Evolutionary conservation across 192 early-diverging fungal species (phyloP), one percentile per base, ranked within the genome.

Genomic region (Geranomyces michiganensis): DNA sequence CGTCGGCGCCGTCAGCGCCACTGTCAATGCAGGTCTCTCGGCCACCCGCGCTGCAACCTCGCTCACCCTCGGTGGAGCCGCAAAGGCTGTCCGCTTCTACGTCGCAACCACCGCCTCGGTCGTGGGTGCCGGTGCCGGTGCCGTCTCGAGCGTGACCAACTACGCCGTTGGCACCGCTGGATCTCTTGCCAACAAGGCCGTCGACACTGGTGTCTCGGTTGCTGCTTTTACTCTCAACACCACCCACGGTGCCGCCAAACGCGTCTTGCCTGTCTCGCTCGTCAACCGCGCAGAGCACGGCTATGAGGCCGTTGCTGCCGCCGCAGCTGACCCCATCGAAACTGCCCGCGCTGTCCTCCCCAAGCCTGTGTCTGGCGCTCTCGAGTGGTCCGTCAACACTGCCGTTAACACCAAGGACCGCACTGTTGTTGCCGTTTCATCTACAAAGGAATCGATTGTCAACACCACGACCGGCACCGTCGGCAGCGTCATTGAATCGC

Each of bases 341-440:
- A 65, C 64, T 17, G 64, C 64, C 24, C 41, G 43, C 33, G 0
- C 33, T 8, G 64, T 65, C 24, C 64, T 65, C 15, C 64, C 64
- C 21, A 47, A 24, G 33, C 21, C 33, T 14, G 24, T 65, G 0
- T 41, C 64, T 26, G 47, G 41, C 7, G 41, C 44, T 22, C 64
- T 65, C 64, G 64, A 65, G 43, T 65, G 64, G 64, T 22, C 22
- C 13, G 33, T 41, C 41, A 65, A 65, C 64, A 65, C 64, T 0
- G 47, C 64, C 47, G 22, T 49, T 45, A 8, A 21, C 64, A 65
- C 64, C 19, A 49, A 45, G 41, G 64, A 65, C 33, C 64, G 64
- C 64, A 65, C 64, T 26, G 13, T 65, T 9, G 21, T 22, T 26
- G 44, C 64, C 5, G 64, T 65, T 4, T 26, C n/a, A 13, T 24